A percentile compares a stretch with the other conserved stretches of the same genome.
Evolutionary conservation across 2,329 filamentous ascomycete genomes (phyloP).

Genomic region (Fusarium newnesense): DNA sequence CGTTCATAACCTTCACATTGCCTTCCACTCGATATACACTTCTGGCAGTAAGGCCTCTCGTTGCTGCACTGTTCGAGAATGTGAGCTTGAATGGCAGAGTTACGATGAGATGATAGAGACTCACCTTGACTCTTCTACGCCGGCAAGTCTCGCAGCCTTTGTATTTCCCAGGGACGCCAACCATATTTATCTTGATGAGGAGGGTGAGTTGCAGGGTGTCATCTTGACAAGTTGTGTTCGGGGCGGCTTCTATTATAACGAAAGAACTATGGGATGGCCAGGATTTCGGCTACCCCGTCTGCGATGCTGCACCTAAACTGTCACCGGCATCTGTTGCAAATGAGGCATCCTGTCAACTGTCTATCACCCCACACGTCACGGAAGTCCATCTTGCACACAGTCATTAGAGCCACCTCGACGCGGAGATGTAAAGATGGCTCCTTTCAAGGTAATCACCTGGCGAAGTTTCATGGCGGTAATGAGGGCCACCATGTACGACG

Average conservation of each 20-base stretch:
- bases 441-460: constrained; percentile 30
- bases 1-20: constrained; percentile 71
- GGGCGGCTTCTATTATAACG: constrained; percentile 5
- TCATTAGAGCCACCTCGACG: constrained; percentile 7
- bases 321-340: constrained; percentile 15
- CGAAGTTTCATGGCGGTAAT: constrained; percentile 38
- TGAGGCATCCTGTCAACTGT: constrained; percentile 32
- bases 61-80: constrained; percentile 66
- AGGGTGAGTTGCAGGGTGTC: neutral
- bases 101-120: constrained; percentile 25
- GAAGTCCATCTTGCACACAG: constrained; percentile 24
- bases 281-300: constrained; percentile 22
- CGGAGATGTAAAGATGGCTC: constrained; percentile 21
- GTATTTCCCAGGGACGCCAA: constrained; percentile 71
- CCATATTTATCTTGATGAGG: constrained; percentile 56
- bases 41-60: constrained; percentile 67
- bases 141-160: constrained; percentile 73
- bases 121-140: constrained; percentile 67
- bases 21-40: constrained; percentile 67
- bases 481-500: constrained; percentile 30
- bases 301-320: constrained; percentile 37
- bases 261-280: neutral
- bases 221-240: neutral
- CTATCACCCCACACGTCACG: constrained; percentile 39
- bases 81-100: constrained; percentile 3